Evolutionary conservation across 306 rosid species (phyloP).

Genomic region (Corylus heterophylla): DNA sequence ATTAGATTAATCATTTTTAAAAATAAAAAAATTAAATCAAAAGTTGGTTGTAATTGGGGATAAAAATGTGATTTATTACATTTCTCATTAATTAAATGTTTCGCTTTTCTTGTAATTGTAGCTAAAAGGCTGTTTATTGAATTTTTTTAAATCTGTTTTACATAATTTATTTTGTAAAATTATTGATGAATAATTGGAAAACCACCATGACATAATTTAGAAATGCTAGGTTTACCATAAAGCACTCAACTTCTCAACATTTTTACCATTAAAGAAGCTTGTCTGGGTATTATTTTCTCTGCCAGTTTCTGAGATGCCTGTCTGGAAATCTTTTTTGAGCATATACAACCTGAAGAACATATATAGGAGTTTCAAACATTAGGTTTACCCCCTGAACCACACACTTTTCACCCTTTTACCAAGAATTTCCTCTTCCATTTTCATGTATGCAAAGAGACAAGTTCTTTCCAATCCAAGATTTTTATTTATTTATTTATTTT

Average conservation of each 20-base stretch:
- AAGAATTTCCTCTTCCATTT: not conserved
- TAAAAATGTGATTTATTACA: too few species aligned
- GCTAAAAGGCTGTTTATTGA: too few species aligned
- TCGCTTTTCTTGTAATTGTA: too few species aligned
- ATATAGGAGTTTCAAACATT: not conserved
- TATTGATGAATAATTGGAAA: too few species aligned
- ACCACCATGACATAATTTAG: too few species aligned
- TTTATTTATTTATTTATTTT: too few species aligned
- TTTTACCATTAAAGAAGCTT: not conserved
- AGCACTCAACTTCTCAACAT: not conserved
- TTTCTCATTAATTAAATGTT: too few species aligned
- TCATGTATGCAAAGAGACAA: not conserved
- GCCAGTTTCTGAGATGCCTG: not conserved
- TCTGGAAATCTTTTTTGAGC: not conserved
- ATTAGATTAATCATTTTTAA: too few species aligned
- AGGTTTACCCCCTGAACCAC: not conserved
- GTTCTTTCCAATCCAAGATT: not conserved
- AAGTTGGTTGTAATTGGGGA: too few species aligned
- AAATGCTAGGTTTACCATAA: not conserved
- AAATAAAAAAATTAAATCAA: too few species aligned
- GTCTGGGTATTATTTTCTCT: not conserved
- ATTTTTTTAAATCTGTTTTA: too few species aligned
- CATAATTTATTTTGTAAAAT: too few species aligned
- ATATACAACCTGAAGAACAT: not conserved
- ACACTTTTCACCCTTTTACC: not conserved